Percentiles rank a stretch among this genome's conserved stretches.
These are phyloP conservation scores for Tetracladium maxilliforme DNA, from an alignment of 2,329 filamentous ascomycete species.

Conservation along the genomic window DNA sequence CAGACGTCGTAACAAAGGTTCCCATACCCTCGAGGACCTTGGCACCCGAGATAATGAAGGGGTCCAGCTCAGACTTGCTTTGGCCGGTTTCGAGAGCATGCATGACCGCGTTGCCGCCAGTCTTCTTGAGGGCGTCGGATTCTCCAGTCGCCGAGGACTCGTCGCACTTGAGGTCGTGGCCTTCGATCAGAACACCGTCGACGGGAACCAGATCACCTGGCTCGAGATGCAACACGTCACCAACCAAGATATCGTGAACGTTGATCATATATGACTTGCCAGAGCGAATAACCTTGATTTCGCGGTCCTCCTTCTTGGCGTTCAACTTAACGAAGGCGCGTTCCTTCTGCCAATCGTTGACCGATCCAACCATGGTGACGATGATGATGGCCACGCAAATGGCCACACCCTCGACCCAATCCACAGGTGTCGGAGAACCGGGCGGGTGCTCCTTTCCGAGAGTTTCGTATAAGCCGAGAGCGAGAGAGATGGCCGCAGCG, in stretches of 20 bases:
- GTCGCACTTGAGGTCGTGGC: conserved; percentile 52
- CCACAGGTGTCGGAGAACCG: conserved; percentile 36
- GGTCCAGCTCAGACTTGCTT: conserved; percentile 57
- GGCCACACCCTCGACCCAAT: conserved; percentile 73
- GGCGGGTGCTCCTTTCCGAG: conserved; percentile 36
- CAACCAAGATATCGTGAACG: conserved; percentile 56
- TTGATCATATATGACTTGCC: conserved; percentile 56
- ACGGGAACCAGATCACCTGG: conserved; percentile 60
- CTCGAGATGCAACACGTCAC: conserved; percentile 59
- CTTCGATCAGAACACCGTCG: conserved; percentile 55
- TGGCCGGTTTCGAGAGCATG: conserved; percentile 41
- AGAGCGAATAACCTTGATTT: conserved; percentile 63
- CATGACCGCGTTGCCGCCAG: conserved; percentile 46
- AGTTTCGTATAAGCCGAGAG: conserved; percentile 61
- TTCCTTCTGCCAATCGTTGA: conserved; percentile 74
- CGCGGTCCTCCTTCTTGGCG: conserved; percentile 62
- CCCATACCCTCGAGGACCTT: conserved; percentile 67
- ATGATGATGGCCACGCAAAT: conserved; percentile 65
- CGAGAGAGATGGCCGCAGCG: conserved; percentile 59
- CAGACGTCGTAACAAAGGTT: conserved; percentile 60
- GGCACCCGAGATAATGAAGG: conserved; percentile 68
- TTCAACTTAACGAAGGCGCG: conserved; percentile 69
- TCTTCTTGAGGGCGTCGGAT: conserved; percentile 58
- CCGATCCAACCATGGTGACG: conserved; percentile 62
- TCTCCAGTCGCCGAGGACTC: conserved; percentile 68